A percentile compares a stretch with the other conserved stretches of the same genome.
Conservation (phyloP, 768 basidiomycete species). For the Steccherinum ochraceum region DNA sequence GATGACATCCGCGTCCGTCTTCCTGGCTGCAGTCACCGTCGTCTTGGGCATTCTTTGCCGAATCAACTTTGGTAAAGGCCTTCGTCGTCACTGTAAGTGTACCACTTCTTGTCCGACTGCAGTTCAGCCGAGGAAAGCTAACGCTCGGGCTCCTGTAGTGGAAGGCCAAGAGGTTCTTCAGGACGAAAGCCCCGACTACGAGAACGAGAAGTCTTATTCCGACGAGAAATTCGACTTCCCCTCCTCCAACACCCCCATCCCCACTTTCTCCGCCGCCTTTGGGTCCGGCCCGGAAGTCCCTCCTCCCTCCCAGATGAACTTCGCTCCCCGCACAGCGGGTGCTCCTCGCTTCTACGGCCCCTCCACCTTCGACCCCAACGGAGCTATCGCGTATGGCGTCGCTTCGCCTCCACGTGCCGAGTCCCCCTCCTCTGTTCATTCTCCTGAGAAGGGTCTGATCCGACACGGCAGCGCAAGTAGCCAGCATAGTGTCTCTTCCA, state of each 20-base stretch:
- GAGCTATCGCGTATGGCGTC: background rate
- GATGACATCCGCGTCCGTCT: slow-evolving; percentile 51
- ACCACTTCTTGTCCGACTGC: slow-evolving; percentile 11
- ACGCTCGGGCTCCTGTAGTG: slow-evolving; percentile 31
- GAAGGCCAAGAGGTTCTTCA: slow-evolving; percentile 45
- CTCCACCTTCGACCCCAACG: slow-evolving; percentile 31
- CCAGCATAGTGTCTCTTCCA: slow-evolving; percentile 34
- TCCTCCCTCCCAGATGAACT: slow-evolving; percentile 31
- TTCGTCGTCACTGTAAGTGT: slow-evolving; percentile 56
- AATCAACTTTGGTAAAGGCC: slow-evolving; percentile 72
- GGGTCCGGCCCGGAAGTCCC: slow-evolving; percentile 29
- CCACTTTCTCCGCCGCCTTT: slow-evolving; percentile 43
- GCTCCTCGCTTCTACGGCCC: slow-evolving; percentile 40
- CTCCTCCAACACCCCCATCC: slow-evolving; percentile 41
- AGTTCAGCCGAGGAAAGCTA: background rate
- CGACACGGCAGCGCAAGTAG: slow-evolving; percentile 33
- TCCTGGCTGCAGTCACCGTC: slow-evolving; percentile 48
- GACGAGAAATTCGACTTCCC: slow-evolving; percentile 58
- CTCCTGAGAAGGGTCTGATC: slow-evolving; percentile 8
- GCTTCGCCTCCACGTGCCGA: no score
- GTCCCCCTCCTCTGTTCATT: background rate
- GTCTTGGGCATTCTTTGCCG: slow-evolving; percentile 62
- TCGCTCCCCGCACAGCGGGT: slow-evolving; percentile 30
- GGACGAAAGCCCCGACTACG: slow-evolving; percentile 27
- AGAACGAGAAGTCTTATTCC: slow-evolving; percentile 12